Percentiles rank a stretch among this genome's conserved stretches.
Conservation (phyloP, 2,329 filamentous ascomycete species). For the Apiospora sp. region DNA sequence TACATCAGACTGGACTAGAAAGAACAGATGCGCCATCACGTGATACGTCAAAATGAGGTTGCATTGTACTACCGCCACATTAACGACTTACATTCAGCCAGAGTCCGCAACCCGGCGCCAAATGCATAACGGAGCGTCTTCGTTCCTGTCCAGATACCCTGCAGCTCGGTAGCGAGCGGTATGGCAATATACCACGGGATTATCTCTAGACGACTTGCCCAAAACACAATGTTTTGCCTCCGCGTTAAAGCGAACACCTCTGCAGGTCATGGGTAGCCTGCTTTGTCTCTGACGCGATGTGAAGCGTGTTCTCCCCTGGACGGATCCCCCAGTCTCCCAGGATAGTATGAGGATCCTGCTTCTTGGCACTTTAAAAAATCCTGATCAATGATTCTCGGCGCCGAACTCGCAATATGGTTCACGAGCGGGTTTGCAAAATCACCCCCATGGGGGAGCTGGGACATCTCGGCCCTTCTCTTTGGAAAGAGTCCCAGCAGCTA, state of each 20-base stretch:
- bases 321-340: background rate
- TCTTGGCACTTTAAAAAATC: background rate
- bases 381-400: background rate
- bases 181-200: conserved; percentile 16
- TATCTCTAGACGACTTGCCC: background rate
- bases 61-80: conserved; percentile 3
- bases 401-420: background rate
- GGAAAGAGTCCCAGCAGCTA: background rate
- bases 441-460: conserved; percentile 11
- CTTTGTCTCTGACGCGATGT: background rate
- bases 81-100: conserved; percentile 17
- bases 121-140: conserved; percentile 1
- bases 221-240: background rate
- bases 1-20: background rate
- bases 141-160: background rate
- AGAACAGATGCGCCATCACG: background rate
- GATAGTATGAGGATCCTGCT: background rate
- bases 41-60: conserved; percentile 7
- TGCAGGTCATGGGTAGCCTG: background rate
- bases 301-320: background rate
- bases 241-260: background rate
- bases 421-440: conserved; percentile 2
- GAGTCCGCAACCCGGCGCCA: background rate
- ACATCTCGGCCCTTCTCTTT: conserved; percentile 1
- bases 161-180: conserved; percentile 11